Conservation (phyloP, 345 rosid species). For the Gossypium ekmanianum region DNA sequence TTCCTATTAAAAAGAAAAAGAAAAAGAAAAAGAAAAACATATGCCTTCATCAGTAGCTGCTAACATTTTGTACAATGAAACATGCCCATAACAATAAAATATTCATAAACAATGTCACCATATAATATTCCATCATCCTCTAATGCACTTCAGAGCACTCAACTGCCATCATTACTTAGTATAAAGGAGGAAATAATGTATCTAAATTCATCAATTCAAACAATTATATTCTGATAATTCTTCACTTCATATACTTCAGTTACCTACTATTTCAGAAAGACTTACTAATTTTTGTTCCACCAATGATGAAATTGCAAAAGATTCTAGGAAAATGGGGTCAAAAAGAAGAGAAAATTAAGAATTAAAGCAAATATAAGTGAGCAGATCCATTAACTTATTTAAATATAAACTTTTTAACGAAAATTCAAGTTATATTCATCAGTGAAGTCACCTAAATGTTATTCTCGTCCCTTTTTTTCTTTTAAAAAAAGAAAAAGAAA, state of each 20-base stretch:
- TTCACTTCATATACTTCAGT: background rate
- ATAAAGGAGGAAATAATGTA: background rate
- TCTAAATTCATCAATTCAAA: background rate
- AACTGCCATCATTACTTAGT: background rate
- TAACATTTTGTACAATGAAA: background rate
- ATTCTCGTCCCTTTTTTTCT: background rate
- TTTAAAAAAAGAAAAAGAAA: too few species aligned
- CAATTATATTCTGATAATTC: background rate
- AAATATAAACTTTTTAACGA: background rate
- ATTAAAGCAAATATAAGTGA: background rate
- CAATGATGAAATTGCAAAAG: background rate
- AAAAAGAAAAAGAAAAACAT: background rate
- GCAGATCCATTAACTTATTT: background rate
- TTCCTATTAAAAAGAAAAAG: background rate
- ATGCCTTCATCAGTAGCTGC: conserved; percentile 1
- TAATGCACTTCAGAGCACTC: background rate
- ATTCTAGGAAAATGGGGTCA: background rate
- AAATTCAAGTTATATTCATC: background rate
- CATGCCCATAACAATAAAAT: background rate
- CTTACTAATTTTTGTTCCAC: background rate
- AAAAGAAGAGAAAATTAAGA: background rate
- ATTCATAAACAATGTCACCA: background rate
- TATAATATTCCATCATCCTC: background rate
- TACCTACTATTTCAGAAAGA: background rate
- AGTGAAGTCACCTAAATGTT: background rate